Evolutionary conservation across 2,329 filamentous ascomycete species (phyloP).

Genomic region (Penicillium sp.): DNA sequence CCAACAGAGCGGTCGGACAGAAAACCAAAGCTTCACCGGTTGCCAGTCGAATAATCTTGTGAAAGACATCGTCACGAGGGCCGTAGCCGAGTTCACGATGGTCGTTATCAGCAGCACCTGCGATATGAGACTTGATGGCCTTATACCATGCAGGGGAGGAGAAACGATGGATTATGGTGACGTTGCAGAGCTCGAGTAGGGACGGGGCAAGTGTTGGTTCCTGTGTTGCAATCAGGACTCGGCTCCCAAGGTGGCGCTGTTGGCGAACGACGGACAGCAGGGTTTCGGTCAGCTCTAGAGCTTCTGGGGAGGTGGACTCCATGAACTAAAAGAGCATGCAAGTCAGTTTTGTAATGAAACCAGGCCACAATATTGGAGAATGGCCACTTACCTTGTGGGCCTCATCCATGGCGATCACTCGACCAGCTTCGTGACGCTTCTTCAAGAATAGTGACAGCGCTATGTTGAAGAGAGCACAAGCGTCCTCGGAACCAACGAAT

Average conservation of each 20-base stretch:
- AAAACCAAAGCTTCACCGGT: conserved; percentile 5
- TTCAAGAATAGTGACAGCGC: conserved; percentile 68
- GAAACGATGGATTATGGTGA: conserved; percentile 1
- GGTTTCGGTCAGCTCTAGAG: conserved; percentile 1
- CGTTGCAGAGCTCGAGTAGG: conserved; percentile 2
- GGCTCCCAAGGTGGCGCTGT: conserved; percentile 3
- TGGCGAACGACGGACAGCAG: conserved; percentile 3
- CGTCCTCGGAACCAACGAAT: conserved; percentile 65
- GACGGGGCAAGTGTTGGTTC: conserved; percentile 5
- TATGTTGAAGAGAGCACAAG: conserved; percentile 73
- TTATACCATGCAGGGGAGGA: conserved; percentile 7
- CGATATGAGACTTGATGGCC: background rate
- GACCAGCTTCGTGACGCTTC: conserved; percentile 51
- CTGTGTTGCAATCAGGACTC: conserved; percentile 4
- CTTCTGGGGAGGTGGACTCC: background rate
- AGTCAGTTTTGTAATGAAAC: background rate
- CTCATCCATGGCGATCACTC: conserved; percentile 42
- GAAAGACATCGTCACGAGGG: background rate
- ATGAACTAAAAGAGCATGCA: background rate
- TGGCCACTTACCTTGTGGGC: conserved; percentile 64
- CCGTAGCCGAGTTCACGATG: background rate
- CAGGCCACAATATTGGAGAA: no score
- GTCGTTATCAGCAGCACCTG: background rate
- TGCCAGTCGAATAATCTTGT: background rate
- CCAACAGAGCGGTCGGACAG: conserved; percentile 2